Base-by-base conservation (phyloP, 371 early-diverging fungal genomes). In the Mortierella sp. region DNA sequence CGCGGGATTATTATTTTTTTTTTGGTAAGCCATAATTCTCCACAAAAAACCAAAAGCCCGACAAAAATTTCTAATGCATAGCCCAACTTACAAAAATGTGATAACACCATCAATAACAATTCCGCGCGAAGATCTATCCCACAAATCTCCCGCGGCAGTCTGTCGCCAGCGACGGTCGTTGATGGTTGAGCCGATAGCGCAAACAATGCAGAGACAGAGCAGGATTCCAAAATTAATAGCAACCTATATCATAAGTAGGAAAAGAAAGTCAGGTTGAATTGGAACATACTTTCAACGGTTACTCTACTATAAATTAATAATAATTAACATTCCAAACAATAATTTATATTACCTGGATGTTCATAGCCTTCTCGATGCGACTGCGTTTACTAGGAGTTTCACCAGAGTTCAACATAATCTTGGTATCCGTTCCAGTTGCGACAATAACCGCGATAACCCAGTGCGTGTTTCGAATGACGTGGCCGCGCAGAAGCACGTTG, bases 391-490 rank as follows among this genome's bases (percentile, higher is more conserved):
- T 91, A 9, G 96, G 96, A 2, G 96, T 93, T 26, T 88, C 88
- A 17, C 94, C 95, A 26, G 94, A 89, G 84, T 97, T 97, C 51
- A 94, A 84, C 75, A 95, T 92, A 72, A 96, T 93, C 85, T 98
- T 98, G 61, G 98, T 97, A 62, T 98, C 96, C 26, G 88, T 85
- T 31, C 98, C 99, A 0, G 97, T 98, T 68, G 90, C 95, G 13
- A 97, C 77, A 15, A 96, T 95, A 5, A 96, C 70, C 0, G 93
- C 97, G 61, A 96, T 91, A 4, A 93, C 89, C 90, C 92, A 94
- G 61, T 93, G 92, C 0, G 96, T 97, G 86, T 97, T 98, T 63
- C 94, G 89, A 23, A 98, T 74, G 4, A 91, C 92, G 76, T 94
- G 93, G 2, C 99, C 99, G 56, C 97, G 92, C 32, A 97, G 87